These are phyloP conservation scores for Termitomyces titanicus DNA, from an alignment of 768 basidiomycete species.

Conservation along the genomic window DNA sequence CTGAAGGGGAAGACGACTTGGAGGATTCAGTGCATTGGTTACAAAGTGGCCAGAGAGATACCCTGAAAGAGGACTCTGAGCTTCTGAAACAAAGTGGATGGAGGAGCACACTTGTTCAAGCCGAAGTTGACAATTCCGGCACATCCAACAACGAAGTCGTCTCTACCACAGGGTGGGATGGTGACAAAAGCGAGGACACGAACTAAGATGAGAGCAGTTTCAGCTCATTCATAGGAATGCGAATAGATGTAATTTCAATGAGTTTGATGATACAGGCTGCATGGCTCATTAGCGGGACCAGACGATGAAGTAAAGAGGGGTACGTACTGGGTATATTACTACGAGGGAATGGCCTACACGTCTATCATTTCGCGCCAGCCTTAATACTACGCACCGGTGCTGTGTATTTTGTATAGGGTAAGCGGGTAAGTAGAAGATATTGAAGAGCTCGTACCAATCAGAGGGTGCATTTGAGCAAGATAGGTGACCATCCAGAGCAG, in stretches of 20 bases:
- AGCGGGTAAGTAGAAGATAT: neutral
- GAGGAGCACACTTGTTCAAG: neutral
- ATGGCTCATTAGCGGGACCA: neutral
- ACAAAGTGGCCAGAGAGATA: slow-evolving; percentile 7
- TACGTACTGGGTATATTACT: slow-evolving; percentile 32
- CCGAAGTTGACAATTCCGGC: slow-evolving; percentile 4
- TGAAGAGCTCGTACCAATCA: slow-evolving; percentile 54
- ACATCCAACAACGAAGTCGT: slow-evolving; percentile 24
- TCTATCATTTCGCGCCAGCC: slow-evolving; percentile 1
- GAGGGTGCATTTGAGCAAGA: slow-evolving; percentile 88
- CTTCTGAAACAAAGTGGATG: neutral
- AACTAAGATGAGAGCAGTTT: slow-evolving; percentile 17
- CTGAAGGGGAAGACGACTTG: slow-evolving; percentile 30
- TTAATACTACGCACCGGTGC: slow-evolving; percentile 14
- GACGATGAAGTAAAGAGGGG: neutral
- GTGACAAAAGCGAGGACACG: slow-evolving; percentile 38
- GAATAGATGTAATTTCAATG: slow-evolving; percentile 11
- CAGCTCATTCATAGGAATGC: neutral
- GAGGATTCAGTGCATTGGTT: slow-evolving; percentile 20
- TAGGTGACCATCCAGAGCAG: slow-evolving; percentile 99
- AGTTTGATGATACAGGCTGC: slow-evolving; percentile 26
- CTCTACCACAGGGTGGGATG: slow-evolving; percentile 42
- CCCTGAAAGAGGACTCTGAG: neutral
- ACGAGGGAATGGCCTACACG: neutral
- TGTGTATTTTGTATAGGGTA: neutral